Conservation (phyloP, 306 rosid genomes). For the Inga laurina region DNA sequence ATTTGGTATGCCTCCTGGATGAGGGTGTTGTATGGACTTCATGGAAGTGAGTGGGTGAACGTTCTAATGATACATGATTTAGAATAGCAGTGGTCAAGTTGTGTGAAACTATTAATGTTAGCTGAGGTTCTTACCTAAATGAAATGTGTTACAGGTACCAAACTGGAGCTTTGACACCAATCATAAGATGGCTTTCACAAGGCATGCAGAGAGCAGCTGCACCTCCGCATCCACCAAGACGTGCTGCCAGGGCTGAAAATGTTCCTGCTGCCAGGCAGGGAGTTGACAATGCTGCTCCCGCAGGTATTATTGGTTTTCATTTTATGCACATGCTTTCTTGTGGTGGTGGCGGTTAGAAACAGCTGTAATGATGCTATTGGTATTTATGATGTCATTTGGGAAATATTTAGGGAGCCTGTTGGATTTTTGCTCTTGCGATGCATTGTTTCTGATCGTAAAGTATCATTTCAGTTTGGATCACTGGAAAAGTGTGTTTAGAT, state of each 20-base stretch:
- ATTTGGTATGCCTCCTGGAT: background rate
- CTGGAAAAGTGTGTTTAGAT: background rate
- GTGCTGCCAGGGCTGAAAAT: slow-evolving; percentile 74
- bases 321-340: slow-evolving; percentile 23
- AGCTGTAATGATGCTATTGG: slow-evolving; percentile 13
- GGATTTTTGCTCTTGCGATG: background rate
- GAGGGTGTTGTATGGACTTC: background rate
- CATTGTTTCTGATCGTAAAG: background rate
- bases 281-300: slow-evolving; percentile 61
- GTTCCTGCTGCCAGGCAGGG: slow-evolving; percentile 75
- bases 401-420: background rate
- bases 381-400: slow-evolving; percentile 5
- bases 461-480: background rate
- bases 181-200: slow-evolving; percentile 89
- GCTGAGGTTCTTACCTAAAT: slow-evolving; percentile 30
- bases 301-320: slow-evolving; percentile 51
- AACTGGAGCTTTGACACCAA: slow-evolving; percentile 91
- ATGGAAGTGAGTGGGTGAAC: background rate
- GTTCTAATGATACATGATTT: background rate
- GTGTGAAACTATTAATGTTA: slow-evolving; percentile 24
- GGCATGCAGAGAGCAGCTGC: slow-evolving; percentile 96
- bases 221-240: slow-evolving; percentile 87
- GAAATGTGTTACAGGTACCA: slow-evolving; percentile 66
- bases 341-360: background rate
- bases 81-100: background rate